Evolutionary conservation across 768 basidiomycete species (phyloP), one percentile per base, ranked within the genome.

Genomic region (Dacryopinax spathularia): DNA sequence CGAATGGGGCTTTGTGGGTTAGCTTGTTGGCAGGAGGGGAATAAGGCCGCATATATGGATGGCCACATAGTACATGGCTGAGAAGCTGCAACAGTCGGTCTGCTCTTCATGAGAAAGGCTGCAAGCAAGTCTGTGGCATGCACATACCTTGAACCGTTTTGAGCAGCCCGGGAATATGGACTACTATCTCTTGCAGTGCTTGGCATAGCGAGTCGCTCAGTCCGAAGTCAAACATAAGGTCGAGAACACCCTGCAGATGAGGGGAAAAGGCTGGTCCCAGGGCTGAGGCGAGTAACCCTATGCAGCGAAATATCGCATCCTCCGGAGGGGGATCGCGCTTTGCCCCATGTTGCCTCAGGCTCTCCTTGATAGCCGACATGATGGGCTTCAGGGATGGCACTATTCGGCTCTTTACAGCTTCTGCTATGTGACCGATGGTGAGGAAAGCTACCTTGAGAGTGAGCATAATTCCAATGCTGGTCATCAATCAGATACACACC

Each of bases 261-360:
- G 94, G 93, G 0, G 96, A 98, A 48, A 99, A 77, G 73, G 93
- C 95, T 1, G 93, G 93, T 0, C 96, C 96, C 33, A 99, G 93
- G 9, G 96, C 91, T 1, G 85, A 83, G 0, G 94, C 91, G 41
- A 99, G 78, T 91, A 97, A 95, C 35, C 91, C 91, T 64, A 99
- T 83, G 74, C 96, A 98, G 78, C 96, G 91, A 71, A 99, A 98
- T 64, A 98, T 92, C 0, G 94, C 88, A 67, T 92, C 92, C 73
- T 97, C 94, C 16, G 87, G 86, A 1, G 90, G 89, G 1, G 92
- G 89, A 71, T 91, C 92, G 79, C 93, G 95, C 71, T 86, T 77
- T 9, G 75, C 92, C 92, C 94, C 94, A 76, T 89, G 79, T 67
- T 82, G 81, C 70, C 90, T 87, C 44, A 99, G 75, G n/a, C 91